Evolutionary conservation across 108 stramenopile genomes (phyloP), one percentile per base, ranked within the genome.

Genomic region (Phaeodactylum tricornutum): DNA sequence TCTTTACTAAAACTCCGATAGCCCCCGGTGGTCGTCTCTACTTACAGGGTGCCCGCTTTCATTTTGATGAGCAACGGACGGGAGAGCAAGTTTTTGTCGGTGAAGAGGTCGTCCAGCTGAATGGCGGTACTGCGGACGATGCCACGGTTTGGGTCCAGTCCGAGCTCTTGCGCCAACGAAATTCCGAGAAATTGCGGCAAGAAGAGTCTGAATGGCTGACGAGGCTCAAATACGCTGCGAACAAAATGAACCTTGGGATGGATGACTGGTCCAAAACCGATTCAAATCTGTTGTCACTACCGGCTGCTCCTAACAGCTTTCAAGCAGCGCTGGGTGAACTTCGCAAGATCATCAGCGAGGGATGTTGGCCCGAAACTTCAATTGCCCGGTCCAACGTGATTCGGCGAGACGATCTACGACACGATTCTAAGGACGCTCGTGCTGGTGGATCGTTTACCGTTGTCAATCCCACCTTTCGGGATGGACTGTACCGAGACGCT

Each of bases 331-430:
- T 67, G 25, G 6, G 42, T 9, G 21, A 63, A 28, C 54, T 87
- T 26, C 43, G 79, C 19, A 55, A 43, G 8, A 67, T 83, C 19
- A 55, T 60, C 1, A 14, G n/a, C 0, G 45, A 37, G 37, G 51
- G 55, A 0, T 33, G 26, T 36, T 89, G 87, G 87, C 87, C 87
- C 16, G 52, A 54, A 6, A 89, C 87, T 25, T 81, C 80, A 3
- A 53, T 43, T 7, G 80, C 79, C 22, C 44, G 80, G 12, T 75
- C 80, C 4, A 61, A 36, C 23, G 74, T 87, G 0, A 81, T 87
- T 21, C 39, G 32, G 3, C 21, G 33, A 16, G 33, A 34, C 33
- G 14, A 11, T 34, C 7, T 5, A 3, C 21, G 39, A 17, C n/a
- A 20, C 21, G 14, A 8, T 5, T 4, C 27, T 62, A 0, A 57